Conservation (phyloP, 2,329 filamentous ascomycete genomes). For the Chaetomiaceae sp. region DNA sequence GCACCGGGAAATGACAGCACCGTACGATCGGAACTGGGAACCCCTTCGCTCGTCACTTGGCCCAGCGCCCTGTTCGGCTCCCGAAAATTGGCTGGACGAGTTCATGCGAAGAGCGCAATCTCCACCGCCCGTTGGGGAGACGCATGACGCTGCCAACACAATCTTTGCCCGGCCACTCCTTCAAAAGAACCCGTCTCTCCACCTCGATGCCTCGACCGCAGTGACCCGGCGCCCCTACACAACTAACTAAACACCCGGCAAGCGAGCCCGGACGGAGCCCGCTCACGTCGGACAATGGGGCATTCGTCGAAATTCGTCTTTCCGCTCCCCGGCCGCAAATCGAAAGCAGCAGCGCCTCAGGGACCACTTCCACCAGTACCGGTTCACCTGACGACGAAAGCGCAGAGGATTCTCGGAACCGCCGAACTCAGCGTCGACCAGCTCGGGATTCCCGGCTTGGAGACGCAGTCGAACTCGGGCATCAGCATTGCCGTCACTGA, state of each 20-base stretch:
- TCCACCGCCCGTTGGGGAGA: conserved; percentile 11
- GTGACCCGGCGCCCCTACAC: conserved; percentile 12
- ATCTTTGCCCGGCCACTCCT: conserved; percentile 1
- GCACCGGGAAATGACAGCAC: conserved; percentile 17
- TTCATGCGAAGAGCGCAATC: conserved; percentile 12
- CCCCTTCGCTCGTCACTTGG: conserved; percentile 7
- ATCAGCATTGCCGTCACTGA: conserved; percentile 45
- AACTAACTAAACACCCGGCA: not conserved
- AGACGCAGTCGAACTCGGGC: conserved; percentile 39
- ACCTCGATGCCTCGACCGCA: conserved; percentile 11
- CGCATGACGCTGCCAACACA: conserved; percentile 4
- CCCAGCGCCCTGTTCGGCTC: conserved; percentile 14
- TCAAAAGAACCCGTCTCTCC: not conserved
- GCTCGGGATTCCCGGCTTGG: conserved; percentile 36
- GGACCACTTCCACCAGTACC: conserved; percentile 25
- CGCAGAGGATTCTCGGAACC: conserved; percentile 47
- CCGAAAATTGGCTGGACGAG: conserved; percentile 16
- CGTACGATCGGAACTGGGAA: conserved; percentile 10
- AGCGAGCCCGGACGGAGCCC: not conserved
- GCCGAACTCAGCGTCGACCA: conserved; percentile 42
- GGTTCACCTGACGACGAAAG: conserved; percentile 46
- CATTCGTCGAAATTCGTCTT: conserved; percentile 44
- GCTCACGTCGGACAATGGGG: conserved; percentile 19
- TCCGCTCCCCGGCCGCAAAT: conserved; percentile 43
- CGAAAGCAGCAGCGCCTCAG: conserved; percentile 35